Evolutionary conservation across 176 grass and related monocot species (phyloP).

Genomic region (Lolium perenne): DNA sequence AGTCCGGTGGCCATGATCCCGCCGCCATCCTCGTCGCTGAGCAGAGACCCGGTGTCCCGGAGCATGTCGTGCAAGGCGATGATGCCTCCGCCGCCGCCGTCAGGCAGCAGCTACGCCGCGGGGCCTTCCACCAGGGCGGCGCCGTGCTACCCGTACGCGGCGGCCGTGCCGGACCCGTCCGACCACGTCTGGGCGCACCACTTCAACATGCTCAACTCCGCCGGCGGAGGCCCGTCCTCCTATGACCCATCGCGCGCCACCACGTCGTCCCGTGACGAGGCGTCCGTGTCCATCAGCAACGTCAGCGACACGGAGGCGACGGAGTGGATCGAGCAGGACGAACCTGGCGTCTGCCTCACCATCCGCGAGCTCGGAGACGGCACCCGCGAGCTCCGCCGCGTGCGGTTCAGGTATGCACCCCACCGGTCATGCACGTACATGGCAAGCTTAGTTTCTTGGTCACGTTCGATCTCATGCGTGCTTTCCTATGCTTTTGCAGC

Average conservation of each 20-base stretch:
- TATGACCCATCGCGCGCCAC: slow-evolving; percentile 78
- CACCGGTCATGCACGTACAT: background rate
- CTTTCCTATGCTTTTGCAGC: slow-evolving; percentile 36
- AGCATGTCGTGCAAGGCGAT: slow-evolving; percentile 46
- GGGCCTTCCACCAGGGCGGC: slow-evolving; percentile 46
- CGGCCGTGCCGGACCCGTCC: slow-evolving; percentile 72
- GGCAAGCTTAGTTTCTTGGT: background rate
- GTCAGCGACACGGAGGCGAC: slow-evolving; percentile 73
- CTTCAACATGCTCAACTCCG: slow-evolving; percentile 63
- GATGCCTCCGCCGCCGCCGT: slow-evolving; percentile 16
- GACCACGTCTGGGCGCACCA: slow-evolving; percentile 82
- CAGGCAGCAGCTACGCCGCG: slow-evolving; percentile 27
- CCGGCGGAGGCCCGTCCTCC: slow-evolving; percentile 44
- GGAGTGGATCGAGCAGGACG: slow-evolving; percentile 93
- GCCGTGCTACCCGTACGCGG: slow-evolving; percentile 52
- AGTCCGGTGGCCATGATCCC: slow-evolving; percentile 52
- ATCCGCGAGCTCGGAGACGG: slow-evolving; percentile 94
- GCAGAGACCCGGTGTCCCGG: slow-evolving; percentile 53
- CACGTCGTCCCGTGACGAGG: slow-evolving; percentile 87
- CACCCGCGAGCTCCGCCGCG: slow-evolving; percentile 87
- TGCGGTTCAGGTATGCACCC: slow-evolving; percentile 72
- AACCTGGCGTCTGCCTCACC: slow-evolving; percentile 94
- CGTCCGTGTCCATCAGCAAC: slow-evolving; percentile 92
- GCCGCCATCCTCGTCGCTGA: background rate
- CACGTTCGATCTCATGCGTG: background rate